These are phyloP conservation scores for Coemansia sp. DNA, from an alignment of 192 early-diverging fungal species.

Conservation along the genomic window DNA sequence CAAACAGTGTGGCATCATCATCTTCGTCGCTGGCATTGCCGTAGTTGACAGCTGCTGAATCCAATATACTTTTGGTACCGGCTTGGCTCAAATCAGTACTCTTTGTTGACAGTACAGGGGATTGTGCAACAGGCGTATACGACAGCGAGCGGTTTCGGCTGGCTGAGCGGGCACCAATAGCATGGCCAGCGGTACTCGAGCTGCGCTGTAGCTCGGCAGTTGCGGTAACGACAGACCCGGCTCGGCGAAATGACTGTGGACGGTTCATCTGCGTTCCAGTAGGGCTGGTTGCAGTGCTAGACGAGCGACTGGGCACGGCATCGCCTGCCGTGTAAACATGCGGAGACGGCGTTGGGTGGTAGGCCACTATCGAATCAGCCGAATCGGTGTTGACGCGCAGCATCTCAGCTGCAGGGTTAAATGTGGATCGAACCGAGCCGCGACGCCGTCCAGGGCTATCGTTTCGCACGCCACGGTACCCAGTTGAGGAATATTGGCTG, in stretches of 20 bases:
- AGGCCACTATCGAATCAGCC: neutral
- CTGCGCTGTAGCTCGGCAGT: conserved; percentile 37
- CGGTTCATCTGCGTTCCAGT: conserved; percentile 15
- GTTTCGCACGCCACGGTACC: conserved; percentile 43
- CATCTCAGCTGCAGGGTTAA: conserved; percentile 13
- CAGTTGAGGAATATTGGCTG: neutral
- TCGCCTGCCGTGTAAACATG: conserved; percentile 1
- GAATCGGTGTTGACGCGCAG: conserved; percentile 13
- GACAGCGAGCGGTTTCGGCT: conserved; percentile 32
- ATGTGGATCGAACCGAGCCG: conserved; percentile 34
- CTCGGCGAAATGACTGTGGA: conserved; percentile 14
- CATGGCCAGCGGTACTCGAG: conserved; percentile 13
- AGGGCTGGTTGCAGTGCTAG: conserved; percentile 21
- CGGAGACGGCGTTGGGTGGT: conserved; percentile 16
- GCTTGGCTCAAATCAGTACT: neutral
- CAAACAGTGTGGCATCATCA: conserved; percentile 4
- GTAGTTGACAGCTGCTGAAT: neutral
- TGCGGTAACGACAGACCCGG: conserved; percentile 22
- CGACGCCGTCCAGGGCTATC: conserved; percentile 24
- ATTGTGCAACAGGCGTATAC: conserved; percentile 9
- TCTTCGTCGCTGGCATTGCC: neutral
- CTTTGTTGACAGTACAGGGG: conserved; percentile 2
- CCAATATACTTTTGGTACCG: neutral
- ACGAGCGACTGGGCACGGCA: neutral
- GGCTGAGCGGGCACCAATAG: neutral